Evolutionary conservation across 805 yeast species (phyloP).

Genomic region (Saccharomycopsis capsularis): DNA sequence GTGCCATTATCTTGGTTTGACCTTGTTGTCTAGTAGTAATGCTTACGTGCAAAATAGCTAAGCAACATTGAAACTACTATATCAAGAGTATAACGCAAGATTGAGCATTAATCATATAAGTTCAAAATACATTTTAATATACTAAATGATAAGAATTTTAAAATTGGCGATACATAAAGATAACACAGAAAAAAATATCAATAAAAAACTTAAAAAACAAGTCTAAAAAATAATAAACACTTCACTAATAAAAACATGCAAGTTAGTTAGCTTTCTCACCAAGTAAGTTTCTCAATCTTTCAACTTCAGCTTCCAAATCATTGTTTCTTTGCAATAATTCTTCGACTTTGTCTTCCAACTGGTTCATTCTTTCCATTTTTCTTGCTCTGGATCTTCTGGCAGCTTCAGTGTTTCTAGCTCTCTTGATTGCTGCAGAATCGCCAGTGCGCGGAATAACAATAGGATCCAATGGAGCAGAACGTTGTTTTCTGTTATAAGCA

Average conservation of each 20-base stretch:
- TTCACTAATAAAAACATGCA: not conserved
- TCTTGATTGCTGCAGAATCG: conserved; percentile 72
- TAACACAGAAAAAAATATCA: not conserved
- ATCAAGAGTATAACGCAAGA: no score
- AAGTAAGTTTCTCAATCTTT: conserved; percentile 47
- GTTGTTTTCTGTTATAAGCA: conserved; percentile 70
- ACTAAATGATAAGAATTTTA: no score
- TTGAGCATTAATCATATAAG: no score
- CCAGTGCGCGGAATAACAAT: conserved; percentile 45
- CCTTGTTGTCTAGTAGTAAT: no score
- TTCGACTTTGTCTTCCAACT: conserved; percentile 73
- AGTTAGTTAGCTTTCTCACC: conserved; percentile 22
- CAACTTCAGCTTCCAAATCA: conserved; percentile 56
- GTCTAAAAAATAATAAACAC: not conserved
- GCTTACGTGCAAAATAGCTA: no score
- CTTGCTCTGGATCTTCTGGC: conserved; percentile 94
- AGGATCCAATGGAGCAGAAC: conserved; percentile 66
- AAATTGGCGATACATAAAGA: no score
- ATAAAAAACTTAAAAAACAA: conserved; percentile 3
- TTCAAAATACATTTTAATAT: not conserved
- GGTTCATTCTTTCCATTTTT: conserved; percentile 80
- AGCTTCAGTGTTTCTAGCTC: conserved; percentile 95
- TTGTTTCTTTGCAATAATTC: conserved; percentile 52
- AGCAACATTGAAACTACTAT: no score
- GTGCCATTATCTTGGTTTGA: no score